A percentile compares a stretch with the other conserved stretches of the same genome.
Evolutionary conservation across 1,284 basidiomycete species (phyloP).

Genomic region (Leccinum angustisporum): DNA sequence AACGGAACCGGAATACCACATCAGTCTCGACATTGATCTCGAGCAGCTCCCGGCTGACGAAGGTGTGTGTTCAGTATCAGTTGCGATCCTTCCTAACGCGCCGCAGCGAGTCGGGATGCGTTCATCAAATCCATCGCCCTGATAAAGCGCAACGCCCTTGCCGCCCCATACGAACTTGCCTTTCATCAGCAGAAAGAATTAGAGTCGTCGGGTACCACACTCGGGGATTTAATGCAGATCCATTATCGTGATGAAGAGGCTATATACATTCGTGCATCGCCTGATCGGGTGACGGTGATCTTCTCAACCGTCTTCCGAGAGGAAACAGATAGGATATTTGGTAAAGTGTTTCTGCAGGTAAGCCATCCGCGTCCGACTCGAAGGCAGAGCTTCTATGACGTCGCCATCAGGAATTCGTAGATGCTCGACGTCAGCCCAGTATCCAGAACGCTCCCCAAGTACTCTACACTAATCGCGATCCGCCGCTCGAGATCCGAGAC

Average conservation of each 20-base stretch:
- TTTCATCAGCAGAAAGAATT: constrained; percentile 88
- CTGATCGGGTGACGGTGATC: constrained; percentile 96
- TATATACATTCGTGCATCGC: constrained; percentile 91
- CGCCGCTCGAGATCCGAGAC: constrained; percentile 93
- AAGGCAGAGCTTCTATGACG: constrained; percentile 3
- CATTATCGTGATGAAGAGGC: constrained; percentile 97
- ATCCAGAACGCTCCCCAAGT: constrained; percentile 99
- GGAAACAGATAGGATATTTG: constrained; percentile 96
- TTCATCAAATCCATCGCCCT: constrained; percentile 84
- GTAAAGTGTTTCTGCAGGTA: constrained; percentile 96
- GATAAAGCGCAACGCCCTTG: constrained; percentile 92
- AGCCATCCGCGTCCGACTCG: constrained; percentile 20
- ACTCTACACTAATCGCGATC: constrained; percentile 93
- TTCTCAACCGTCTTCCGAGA: constrained; percentile 98
- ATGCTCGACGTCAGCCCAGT: constrained; percentile 88
- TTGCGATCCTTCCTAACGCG: constrained; percentile 2
- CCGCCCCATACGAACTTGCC: constrained; percentile 91
- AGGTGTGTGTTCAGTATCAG: constrained; percentile 54
- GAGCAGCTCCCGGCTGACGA: constrained; percentile 78
- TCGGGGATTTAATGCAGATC: constrained; percentile 87
- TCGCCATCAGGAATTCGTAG: constrained; percentile 86
- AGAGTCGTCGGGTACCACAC: constrained; percentile 63
- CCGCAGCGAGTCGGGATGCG: constrained; percentile 71
- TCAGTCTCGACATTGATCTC: constrained; percentile 86
- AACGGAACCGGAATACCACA: constrained; percentile 85